Conservation (phyloP, 176 grass and related monocot genomes). For the Echinochloa phyllopogon region DNA sequence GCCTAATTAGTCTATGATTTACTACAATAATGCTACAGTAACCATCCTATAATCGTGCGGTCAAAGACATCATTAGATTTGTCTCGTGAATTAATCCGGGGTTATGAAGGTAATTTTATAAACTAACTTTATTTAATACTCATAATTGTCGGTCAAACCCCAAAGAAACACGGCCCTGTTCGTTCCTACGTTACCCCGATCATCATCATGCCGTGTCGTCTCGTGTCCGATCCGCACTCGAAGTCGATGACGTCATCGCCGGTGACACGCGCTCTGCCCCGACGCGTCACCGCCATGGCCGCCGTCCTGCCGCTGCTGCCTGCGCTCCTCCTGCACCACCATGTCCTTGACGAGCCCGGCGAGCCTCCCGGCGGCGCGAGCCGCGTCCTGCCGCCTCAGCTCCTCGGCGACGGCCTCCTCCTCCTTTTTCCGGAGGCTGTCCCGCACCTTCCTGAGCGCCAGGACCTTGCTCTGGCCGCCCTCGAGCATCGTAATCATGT, state of each 20-base stretch:
- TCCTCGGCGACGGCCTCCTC: neutral
- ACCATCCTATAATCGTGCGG: no score
- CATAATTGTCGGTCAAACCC: no score
- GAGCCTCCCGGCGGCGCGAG: neutral
- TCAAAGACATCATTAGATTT: no score
- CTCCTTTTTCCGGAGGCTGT: neutral
- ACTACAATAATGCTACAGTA: no score
- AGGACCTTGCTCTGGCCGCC: neutral
- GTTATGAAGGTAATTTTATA: no score
- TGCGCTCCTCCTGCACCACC: neutral
- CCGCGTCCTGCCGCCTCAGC: neutral
- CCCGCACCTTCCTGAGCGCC: neutral
- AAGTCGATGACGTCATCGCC: neutral
- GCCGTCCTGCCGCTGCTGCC: neutral
- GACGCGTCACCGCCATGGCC: neutral
- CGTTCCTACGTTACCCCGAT: no score
- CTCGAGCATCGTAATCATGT: neutral
- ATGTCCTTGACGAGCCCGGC: neutral
- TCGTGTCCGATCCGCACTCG: neutral
- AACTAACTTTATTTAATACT: no score
- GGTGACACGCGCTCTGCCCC: no score
- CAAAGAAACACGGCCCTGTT: no score
- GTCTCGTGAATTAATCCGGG: no score
- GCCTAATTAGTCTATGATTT: no score
- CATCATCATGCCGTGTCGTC: neutral